phyloP scores from a whole-genome alignment of 306 rosid species.

The Cucurbita maxima region DNA sequence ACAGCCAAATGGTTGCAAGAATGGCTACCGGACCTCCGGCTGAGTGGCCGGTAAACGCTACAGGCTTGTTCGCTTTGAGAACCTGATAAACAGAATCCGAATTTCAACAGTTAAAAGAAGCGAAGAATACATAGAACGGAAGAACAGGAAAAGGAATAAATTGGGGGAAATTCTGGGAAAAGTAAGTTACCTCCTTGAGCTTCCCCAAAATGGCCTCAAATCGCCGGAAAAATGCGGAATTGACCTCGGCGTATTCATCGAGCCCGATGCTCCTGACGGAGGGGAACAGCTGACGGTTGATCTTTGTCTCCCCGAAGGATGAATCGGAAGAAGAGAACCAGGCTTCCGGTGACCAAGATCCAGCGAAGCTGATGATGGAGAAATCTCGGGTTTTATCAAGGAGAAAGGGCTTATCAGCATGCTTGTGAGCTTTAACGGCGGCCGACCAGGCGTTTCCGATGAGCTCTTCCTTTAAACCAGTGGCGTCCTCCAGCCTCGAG shows the following conservation, averaged over 20 bases:
- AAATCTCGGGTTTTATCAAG: slow-evolving; percentile 1
- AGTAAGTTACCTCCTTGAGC: slow-evolving; percentile 14
- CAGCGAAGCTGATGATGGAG: slow-evolving; percentile 37
- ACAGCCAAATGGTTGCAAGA: slow-evolving; percentile 47
- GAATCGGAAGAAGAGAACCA: slow-evolving; percentile 17
- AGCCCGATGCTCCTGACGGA: slow-evolving; percentile 52
- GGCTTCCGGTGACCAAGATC: slow-evolving; percentile 23
- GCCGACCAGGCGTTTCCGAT: slow-evolving; percentile 19
- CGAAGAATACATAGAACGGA: too few relatives aligned
- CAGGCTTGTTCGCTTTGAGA: slow-evolving; percentile 9
- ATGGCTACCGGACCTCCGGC: slow-evolving; percentile 50
- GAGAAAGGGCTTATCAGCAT: slow-evolving; percentile 8
- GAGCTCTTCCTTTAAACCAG: slow-evolving; percentile 20
- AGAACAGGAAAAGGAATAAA: background rate
- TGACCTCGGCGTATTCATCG: slow-evolving; percentile 35
- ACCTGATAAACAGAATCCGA: slow-evolving; percentile 27
- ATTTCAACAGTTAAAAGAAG: background rate
- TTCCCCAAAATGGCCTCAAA: slow-evolving; percentile 15
- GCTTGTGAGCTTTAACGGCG: slow-evolving; percentile 28
- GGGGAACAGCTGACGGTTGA: slow-evolving; percentile 27
- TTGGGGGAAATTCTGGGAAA: background rate
- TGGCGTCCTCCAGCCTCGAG: slow-evolving; percentile 16
- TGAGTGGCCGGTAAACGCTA: slow-evolving; percentile 68
- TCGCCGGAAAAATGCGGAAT: slow-evolving; percentile 28
- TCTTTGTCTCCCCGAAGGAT: slow-evolving; percentile 35